Conservation (phyloP, 2,329 filamentous ascomycete genomes). For the Trichoderma hamatum region DNA sequence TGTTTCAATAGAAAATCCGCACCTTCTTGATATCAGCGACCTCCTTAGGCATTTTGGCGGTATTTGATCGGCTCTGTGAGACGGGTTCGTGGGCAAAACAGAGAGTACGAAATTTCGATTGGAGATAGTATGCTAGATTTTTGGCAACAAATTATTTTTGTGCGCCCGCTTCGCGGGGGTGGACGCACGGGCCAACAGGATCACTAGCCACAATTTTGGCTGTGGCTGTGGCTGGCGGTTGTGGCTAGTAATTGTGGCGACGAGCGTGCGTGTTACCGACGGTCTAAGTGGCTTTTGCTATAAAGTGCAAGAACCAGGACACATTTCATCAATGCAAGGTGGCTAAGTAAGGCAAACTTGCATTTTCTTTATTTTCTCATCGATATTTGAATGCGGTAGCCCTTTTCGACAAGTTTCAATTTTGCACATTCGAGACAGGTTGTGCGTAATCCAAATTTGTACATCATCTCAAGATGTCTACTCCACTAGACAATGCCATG, state of each 20-base stretch:
- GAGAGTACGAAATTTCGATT: slow-evolving; percentile 27
- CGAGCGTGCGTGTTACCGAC: slow-evolving; percentile 6
- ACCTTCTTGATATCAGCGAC: slow-evolving; percentile 96
- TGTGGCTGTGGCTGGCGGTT: neutral
- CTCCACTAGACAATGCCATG: slow-evolving; percentile 67
- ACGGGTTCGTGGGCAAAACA: slow-evolving; percentile 30
- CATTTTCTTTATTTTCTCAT: neutral
- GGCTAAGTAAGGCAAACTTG: neutral
- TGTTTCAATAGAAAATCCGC: slow-evolving; percentile 31
- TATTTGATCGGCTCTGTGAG: slow-evolving; percentile 39
- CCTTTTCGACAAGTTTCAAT: neutral
- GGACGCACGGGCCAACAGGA: slow-evolving; percentile 31
- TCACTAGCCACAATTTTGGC: neutral
- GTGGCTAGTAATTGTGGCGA: slow-evolving; percentile 28
- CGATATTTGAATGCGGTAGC: neutral
- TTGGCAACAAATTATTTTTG: slow-evolving; percentile 35
- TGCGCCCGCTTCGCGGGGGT: slow-evolving; percentile 36
- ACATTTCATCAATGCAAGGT: slow-evolving; percentile 12
- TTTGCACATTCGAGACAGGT: neutral
- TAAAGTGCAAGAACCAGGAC: slow-evolving; percentile 9
- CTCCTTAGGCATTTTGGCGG: slow-evolving; percentile 94
- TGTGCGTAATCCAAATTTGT: neutral
- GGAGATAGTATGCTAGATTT: slow-evolving; percentile 31
- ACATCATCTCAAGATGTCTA: slow-evolving; percentile 59
- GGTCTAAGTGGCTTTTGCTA: slow-evolving; percentile 17